Evolutionary conservation across 179 eudicot genomes (phyloP), one percentile per base, ranked within the genome.

Genomic region (Amaranthus tricolor): DNA sequence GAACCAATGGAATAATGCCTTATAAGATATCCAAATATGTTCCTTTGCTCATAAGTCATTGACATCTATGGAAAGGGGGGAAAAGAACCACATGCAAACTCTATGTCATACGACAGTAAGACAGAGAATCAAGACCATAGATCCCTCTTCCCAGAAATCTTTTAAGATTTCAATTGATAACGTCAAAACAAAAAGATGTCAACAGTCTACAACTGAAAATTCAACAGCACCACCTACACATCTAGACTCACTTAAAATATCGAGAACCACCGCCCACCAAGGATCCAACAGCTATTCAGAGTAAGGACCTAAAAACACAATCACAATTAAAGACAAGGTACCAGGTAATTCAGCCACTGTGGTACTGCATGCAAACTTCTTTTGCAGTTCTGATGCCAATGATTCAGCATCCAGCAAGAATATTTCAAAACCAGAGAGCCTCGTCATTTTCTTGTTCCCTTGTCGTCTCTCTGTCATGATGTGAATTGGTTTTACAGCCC

Each of bases 351-450:
- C 99, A 61, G 93, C 86, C 73, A 88, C 88, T 58, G 98, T 67
- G 56, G 97, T 95, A 78, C 99, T 95, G 88, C 99, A 93, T 53
- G 99, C 99, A 82, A 90, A 93, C 81, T 91, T 95, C 84, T 95
- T 95, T 85, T 95, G 99, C 82, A 95, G 82, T 81, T 89, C 98
- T 62, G 98, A 88, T 45, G 96, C 95, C 86, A 93, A 84, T 40
- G 94, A 80, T 54, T 93, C 98, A 44, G 93, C 91, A 85, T 93
- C 92, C 64, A 95, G 81, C 84, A 95, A 75, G 78, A 95, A 95
- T 50, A 89, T 84, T 80, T 95, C 99, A 77, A 95, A 50, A 62
- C 99, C 97, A 8, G 99, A 88, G 75, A 95, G 86, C 86, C 88
- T 95, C 0, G 99, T 95, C 71, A 95, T 90, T 74, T 95, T 95